Base-by-base conservation (phyloP, 2,329 filamentous ascomycete genomes). In the Pestalotiopsis fici region DNA sequence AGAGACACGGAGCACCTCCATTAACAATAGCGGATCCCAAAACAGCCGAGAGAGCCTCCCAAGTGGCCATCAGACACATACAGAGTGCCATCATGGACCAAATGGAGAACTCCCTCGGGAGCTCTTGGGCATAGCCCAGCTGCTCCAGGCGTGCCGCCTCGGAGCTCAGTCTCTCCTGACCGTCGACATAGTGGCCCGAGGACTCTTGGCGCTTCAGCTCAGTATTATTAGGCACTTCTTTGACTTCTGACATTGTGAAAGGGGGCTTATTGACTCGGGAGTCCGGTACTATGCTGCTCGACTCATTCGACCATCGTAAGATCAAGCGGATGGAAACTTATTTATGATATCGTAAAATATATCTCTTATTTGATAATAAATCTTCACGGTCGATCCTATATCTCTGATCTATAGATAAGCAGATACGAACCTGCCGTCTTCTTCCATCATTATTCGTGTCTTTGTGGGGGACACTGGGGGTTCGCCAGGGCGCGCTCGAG, bases 1-100 rank as follows among this genome's bases (percentile, higher is more conserved):
- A 83, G 0, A 83, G 71, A 68, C 81, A 83, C 1, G 82, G 82
- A 1, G 83, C 81, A 37, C 83, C 83, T 0, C 83, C 83, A 56
- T 78, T 82, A 2, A 77, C 77, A 35, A 85, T 69, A 1, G 83
- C 83, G 3, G 78, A 77, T 2, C 81, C 78, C 12, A 86, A 77
- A 4, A 86, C 83, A 1, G 80, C 81, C 0, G 81, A 81, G 3
- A 85, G 72, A 1, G 83, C 83, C 66, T 86, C 84, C 83, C 83
- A 86, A 11, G 84, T 85, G 47, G 80, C 83, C 83, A 85, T 85
- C 57, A 86, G 74, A 59, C 82, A 84, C 7, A 85, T 73, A 59
- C 82, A 81, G 5, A 86, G 73, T 3, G 78, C 77, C 15, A 78
- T 78, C 1, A 86, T 74, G 0, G 83, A 82, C 71, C 80, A 81